Evolutionary conservation across 2,329 filamentous ascomycete genomes (phyloP).

Genomic region (Penicillium corylophilum): DNA sequence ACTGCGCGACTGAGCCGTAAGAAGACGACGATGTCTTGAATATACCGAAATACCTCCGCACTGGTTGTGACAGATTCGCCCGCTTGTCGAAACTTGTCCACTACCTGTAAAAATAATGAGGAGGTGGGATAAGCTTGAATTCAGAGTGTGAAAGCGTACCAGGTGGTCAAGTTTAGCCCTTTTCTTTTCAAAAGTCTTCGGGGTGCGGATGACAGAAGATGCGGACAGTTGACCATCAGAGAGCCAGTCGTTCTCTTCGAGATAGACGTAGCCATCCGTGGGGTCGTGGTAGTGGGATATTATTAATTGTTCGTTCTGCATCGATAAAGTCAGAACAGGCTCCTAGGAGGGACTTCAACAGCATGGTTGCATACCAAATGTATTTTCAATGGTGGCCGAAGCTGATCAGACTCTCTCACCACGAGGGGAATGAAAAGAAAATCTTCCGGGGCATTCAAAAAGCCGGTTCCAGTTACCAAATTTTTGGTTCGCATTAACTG

Average conservation of each 20-base stretch:
- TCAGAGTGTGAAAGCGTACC: conserved; percentile 16
- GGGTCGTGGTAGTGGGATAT: conserved; percentile 81
- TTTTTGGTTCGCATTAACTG: conserved; percentile 77
- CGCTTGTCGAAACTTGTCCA: conserved; percentile 61
- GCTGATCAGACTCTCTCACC: conserved; percentile 31
- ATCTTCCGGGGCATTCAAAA: conserved; percentile 70
- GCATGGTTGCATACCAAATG: conserved; percentile 38
- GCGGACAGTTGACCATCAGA: conserved; percentile 36
- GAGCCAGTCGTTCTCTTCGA: conserved; percentile 60
- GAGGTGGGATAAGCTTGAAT: background rate
- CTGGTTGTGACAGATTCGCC: conserved; percentile 62
- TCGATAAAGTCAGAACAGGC: conserved; percentile 1
- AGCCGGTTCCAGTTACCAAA: conserved; percentile 71
- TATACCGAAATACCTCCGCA: conserved; percentile 77
- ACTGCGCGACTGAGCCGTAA: conserved; percentile 86
- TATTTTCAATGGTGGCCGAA: conserved; percentile 36
- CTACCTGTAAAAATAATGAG: conserved; percentile 30
- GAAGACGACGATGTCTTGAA: conserved; percentile 84
- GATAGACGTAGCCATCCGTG: conserved; percentile 69
- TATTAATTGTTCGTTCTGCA: conserved; percentile 75
- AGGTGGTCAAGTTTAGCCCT: conserved; percentile 22
- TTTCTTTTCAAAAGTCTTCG: conserved; percentile 18
- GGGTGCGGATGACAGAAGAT: conserved; percentile 39
- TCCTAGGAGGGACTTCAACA: background rate
- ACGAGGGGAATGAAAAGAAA: conserved; percentile 82